Evolutionary conservation across 2,329 filamentous ascomycete species (phyloP), one percentile per base, ranked within the genome.

Genomic region (Alternaria triticina): DNA sequence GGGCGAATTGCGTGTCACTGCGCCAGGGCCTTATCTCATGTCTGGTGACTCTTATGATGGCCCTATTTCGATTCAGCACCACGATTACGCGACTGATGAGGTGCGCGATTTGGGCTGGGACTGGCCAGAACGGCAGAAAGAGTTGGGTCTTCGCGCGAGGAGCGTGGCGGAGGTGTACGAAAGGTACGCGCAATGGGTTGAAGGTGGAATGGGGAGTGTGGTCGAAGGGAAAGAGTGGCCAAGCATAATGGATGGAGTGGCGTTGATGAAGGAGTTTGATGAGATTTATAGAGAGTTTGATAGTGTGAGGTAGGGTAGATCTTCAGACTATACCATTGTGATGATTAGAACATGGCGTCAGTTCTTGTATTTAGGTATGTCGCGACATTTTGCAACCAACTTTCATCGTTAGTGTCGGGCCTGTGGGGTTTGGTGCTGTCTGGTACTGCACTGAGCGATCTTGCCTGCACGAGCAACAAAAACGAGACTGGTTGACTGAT

Each of bases 11-110:
- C 44, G 51, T 4, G 20, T 74, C 13, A 58, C 55, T 12, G 59
- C 51, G 1, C 61, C 52, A 76, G 90, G 87, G 86, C 88, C 86
- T 6, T 77, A 57, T 78, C 69, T 6, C 2, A 58, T 64, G 22
- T 50, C 62, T 11, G 62, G 60, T 20, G 20, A 54, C 10, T 64
- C 63, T 7, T 65, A 54, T 17, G 20, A 67, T n/a, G 67, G 60
- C 12, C 69, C 68, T 3, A 59, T 77, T 4, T 66, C 56, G 2
- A 77, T 79, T 25, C 51, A 72, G 54, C 56, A 74, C 5, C 72
- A 78, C 15, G 63, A 74, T 20, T 66, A 73, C 51, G 69, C 54
- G 17, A 73, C 67, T 10, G 76, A 74, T 25, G 59, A 75, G 36
- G 68, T 77, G 1, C 64, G 61, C 13, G 67, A 74, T 15, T 70